Evolutionary conservation across 768 basidiomycete genomes (phyloP).

Genomic region (Asterophora parasitica): DNA sequence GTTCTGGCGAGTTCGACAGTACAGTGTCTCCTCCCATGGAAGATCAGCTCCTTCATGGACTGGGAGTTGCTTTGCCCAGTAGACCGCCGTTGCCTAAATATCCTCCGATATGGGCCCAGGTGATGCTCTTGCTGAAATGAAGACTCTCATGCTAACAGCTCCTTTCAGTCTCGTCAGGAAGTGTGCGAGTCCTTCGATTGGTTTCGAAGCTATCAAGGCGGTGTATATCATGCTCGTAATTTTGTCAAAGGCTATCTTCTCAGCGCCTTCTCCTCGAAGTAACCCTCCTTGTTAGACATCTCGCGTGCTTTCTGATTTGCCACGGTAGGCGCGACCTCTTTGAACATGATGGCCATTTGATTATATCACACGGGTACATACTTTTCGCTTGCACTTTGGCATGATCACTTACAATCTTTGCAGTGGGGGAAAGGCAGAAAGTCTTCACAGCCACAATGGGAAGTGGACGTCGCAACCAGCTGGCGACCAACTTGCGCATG

Average conservation of each 20-base stretch:
- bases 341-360: conserved; percentile 57
- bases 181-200: conserved; percentile 76
- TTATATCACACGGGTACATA: conserved; percentile 82
- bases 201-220: conserved; percentile 75
- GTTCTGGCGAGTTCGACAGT: not conserved
- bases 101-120: conserved; percentile 44
- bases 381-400: not conserved
- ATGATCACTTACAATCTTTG: not conserved
- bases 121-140: conserved; percentile 13
- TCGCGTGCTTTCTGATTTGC: not conserved
- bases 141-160: conserved; percentile 1
- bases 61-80: not conserved
- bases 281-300: conserved; percentile 8
- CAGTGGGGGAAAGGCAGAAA: conserved; percentile 63
- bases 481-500: conserved; percentile 62
- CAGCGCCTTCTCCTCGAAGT: conserved; percentile 67
- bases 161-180: conserved; percentile 69
- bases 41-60: not conserved
- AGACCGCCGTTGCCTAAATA: conserved; percentile 22
- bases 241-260: conserved; percentile 73
- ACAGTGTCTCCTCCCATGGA: not conserved
- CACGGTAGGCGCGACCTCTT: conserved; percentile 62
- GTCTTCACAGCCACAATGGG: conserved; percentile 40
- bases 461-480: conserved; percentile 37
- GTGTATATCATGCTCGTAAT: conserved; percentile 63